Percentiles rank a stretch among this genome's conserved stretches.
Conservation (phyloP, 805 yeast genomes). For the Cyberlindnera japonica region DNA sequence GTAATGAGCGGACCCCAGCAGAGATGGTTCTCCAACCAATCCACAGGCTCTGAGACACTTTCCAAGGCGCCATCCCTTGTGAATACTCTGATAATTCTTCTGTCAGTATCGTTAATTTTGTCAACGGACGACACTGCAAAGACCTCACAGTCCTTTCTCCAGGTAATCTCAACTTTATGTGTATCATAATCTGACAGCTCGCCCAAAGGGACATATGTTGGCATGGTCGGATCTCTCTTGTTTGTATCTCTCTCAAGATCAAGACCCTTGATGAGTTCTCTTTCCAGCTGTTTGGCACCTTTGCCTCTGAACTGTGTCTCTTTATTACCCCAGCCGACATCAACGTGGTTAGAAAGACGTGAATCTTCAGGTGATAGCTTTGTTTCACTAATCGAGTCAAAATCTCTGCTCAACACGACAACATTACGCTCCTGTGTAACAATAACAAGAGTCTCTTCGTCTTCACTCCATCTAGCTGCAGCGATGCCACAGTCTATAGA, state of each 20-base stretch:
- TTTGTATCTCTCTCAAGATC: constrained; percentile 65
- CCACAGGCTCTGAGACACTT: constrained; percentile 86
- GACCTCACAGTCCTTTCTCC: constrained; percentile 95
- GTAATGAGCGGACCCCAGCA: constrained; percentile 92
- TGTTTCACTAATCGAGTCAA: constrained; percentile 75
- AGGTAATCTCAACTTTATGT: constrained; percentile 51
- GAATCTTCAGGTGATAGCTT: constrained; percentile 60
- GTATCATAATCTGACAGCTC: constrained; percentile 53
- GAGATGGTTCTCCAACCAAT: constrained; percentile 67
- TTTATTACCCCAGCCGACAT: constrained; percentile 97
- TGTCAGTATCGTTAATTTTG: constrained; percentile 33
- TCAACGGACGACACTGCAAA: constrained; percentile 66
- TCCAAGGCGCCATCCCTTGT: constrained; percentile 72
- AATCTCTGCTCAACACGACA: constrained; percentile 64
- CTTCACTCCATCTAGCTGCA: constrained; percentile 84
- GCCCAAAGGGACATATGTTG: constrained; percentile 68
- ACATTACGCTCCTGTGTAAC: constrained; percentile 60
- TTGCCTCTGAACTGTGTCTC: constrained; percentile 96
- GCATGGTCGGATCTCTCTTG: constrained; percentile 87
- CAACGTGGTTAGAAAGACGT: constrained; percentile 71
- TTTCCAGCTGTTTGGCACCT: constrained; percentile 79
- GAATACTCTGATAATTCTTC: constrained; percentile 83
- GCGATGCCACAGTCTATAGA: constrained; percentile 71
- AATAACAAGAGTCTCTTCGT: constrained; percentile 79
- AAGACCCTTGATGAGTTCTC: constrained; percentile 49